These are phyloP conservation scores for Ophiostoma perfectum DNA, from an alignment of 2,329 filamentous ascomycete species.

Conservation along the genomic window DNA sequence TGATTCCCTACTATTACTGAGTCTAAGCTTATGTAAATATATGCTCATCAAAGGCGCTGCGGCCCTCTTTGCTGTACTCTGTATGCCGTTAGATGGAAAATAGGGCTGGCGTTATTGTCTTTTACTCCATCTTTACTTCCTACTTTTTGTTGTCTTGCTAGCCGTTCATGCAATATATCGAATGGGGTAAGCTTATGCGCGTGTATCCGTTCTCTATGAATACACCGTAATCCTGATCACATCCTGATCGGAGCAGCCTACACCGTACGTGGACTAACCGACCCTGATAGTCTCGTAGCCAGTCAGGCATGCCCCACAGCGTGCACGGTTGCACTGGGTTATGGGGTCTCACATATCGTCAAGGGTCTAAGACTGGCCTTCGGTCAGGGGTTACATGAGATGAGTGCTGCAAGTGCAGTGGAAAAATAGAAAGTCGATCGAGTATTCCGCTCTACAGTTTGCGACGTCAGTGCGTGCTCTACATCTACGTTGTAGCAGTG, in stretches of 20 bases:
- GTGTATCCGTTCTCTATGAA: background rate
- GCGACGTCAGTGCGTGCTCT: too few relatives aligned
- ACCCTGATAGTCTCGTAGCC: background rate
- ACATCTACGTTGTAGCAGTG: background rate
- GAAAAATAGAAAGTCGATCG: background rate
- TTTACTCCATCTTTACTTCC: background rate
- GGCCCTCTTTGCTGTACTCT: background rate
- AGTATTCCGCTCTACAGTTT: background rate
- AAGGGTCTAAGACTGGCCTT: background rate
- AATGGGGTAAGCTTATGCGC: background rate
- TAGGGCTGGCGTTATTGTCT: background rate
- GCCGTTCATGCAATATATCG: background rate
- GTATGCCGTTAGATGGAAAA: background rate
- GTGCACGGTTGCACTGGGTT: constrained; percentile 7
- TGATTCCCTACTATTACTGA: background rate
- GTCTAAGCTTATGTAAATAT: too few relatives aligned
- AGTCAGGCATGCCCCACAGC: background rate
- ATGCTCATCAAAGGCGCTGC: too few relatives aligned
- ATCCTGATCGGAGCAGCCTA: background rate
- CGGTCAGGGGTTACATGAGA: background rate
- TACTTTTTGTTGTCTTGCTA: background rate
- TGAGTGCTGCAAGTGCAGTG: background rate
- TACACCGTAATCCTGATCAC: background rate
- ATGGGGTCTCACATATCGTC: background rate
- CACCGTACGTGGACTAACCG: background rate